Conservation (phyloP, 257 asterid genomes). For the Galeopsis tetrahit region DNA sequence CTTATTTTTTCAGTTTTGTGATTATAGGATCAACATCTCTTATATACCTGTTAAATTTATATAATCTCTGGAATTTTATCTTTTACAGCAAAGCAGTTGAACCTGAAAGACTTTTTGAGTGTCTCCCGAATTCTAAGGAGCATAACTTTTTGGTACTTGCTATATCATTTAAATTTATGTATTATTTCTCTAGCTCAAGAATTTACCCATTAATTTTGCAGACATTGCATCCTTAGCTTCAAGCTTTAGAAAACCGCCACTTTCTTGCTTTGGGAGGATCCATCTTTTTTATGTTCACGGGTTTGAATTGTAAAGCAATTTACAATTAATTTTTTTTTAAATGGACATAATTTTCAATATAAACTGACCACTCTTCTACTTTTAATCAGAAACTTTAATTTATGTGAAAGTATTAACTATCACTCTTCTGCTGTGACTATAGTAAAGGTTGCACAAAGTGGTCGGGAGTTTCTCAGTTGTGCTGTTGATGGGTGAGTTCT, state of each 20-base stretch:
- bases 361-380: conserved; percentile 22
- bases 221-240: conserved; percentile 27
- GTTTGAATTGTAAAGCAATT: conserved; percentile 38
- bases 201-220: conserved; percentile 37
- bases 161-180: no score
- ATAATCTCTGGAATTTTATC: conserved; percentile 22
- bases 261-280: conserved; percentile 72
- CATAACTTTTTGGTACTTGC: no score
- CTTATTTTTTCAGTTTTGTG: conserved; percentile 20
- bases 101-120: conserved; percentile 98
- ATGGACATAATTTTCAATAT: conserved; percentile 8
- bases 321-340: conserved; percentile 27
- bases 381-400: conserved; percentile 55
- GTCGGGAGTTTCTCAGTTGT: conserved; percentile 62
- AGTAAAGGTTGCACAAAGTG: conserved; percentile 53
- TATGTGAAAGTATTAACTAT: conserved; percentile 53
- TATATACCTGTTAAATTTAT: conserved; percentile 14
- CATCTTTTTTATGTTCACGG: conserved; percentile 63
- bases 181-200: no score
- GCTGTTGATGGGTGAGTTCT: conserved; percentile 59
- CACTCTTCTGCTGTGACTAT: conserved; percentile 60
- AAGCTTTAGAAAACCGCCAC: conserved; percentile 38
- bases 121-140: conserved; percentile 97
- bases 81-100: conserved; percentile 91
- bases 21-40: conserved; percentile 1